Base-by-base conservation (phyloP, 352 stramenopile genomes). In the Pythium rhizo-oryzae region DNA sequence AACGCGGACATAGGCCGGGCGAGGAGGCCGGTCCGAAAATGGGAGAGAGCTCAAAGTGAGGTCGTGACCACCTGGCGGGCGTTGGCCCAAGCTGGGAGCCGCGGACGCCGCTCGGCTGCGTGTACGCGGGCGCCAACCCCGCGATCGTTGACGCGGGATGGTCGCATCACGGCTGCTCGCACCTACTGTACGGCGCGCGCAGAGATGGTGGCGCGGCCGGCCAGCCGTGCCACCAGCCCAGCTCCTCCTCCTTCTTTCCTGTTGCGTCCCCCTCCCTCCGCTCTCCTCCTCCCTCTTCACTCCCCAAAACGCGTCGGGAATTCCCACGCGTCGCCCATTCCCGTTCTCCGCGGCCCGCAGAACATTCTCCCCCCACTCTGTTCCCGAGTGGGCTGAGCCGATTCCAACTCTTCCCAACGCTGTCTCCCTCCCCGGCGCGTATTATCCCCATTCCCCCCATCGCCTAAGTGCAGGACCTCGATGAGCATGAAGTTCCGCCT, bases 401-500 rank as follows among this genome's bases (percentile, higher is more conserved):
- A 13, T 19, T 4, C 39, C 16, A 46, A 46, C 39, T 13, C 8
- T 6, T 33, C 28, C 28, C 28, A 33, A 50, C 43, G 43, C 7
- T 18, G 43, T 50, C 16, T 37, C 30, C 28, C 8, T 57, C 28
- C 28, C 33, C 52, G 33, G 16, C n/a, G 25, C 52, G 21, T 28
- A 11, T 16, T 21, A 43, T 18, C 28, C 1, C 30, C 30, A 44
- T 30, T 54, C 56, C 35, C 33, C 24, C 39, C 41, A 39, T 41
- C 8, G 28, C n/a, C n/a, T n/a, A n/a, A n/a, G n/a, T n/a, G n/a
- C n/a, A n/a, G n/a, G n/a, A n/a, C n/a, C 28, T 35, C 33, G 35
- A 68, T 35, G 47, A 54, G 1, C 24, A 87, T 81, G 75, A 81
- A 80, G 58, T 82, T 87, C 65, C 78, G 65, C 39, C 64, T 87